A percentile compares a stretch with the other conserved stretches of the same genome.
Evolutionary conservation across 1,139 yeast species (phyloP).

Genomic region (Taphrina wiesneri): DNA sequence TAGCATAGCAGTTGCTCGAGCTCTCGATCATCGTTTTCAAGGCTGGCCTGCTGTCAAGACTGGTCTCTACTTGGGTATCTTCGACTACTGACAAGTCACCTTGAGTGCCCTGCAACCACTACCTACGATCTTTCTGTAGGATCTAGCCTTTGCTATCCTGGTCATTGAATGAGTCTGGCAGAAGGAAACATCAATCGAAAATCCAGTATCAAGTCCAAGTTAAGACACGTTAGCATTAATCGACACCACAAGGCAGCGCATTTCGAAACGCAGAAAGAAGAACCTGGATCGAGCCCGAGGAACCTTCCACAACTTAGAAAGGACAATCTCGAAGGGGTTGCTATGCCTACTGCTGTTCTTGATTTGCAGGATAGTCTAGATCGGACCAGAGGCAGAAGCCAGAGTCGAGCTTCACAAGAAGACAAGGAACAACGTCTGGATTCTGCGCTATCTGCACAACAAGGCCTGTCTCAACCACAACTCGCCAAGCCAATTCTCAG

Average conservation of each 20-base stretch:
- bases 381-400: background rate
- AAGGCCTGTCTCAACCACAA: background rate
- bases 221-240: background rate
- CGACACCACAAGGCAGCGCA: constrained; percentile 10
- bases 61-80: background rate
- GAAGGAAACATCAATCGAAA: background rate
- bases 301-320: background rate
- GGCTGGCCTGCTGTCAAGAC: too few relatives aligned
- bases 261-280: background rate
- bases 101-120: background rate
- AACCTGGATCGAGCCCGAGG: background rate
- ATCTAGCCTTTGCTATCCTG: background rate
- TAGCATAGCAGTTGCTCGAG: too few relatives aligned
- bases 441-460: background rate
- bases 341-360: background rate
- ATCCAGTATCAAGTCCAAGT: constrained; percentile 8
- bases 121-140: too few relatives aligned
- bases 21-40: too few relatives aligned
- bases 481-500: background rate
- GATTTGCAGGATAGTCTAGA: background rate
- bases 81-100: background rate
- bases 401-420: background rate
- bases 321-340: background rate
- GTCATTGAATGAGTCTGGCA: background rate
- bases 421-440: background rate